Evolutionary conservation across 257 asterid species (phyloP), one percentile per base, ranked within the genome.

Genomic region (Fraxinus excelsior): DNA sequence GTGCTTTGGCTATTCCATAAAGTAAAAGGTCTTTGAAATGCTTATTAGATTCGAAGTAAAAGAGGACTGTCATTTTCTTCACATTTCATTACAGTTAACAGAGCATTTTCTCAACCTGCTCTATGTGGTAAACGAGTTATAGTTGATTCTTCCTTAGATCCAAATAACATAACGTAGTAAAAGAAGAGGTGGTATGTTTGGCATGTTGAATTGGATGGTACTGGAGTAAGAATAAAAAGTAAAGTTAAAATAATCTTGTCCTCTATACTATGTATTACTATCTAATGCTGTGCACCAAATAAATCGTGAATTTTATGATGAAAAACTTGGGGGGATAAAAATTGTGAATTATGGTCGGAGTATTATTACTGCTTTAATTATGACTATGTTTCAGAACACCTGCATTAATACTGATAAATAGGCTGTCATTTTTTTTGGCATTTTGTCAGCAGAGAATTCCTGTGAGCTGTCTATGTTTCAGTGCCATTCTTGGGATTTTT

Each of bases 11-110:
- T 56, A 56, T 56, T 56, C 65, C 26, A 56, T 21, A 3, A 13
- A 46, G 53, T 13, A 46, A 46, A 46, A 53, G 64, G 64, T 53
- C 64, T 53, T n/a, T 53, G 64, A 53, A 53, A 53, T 53, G 64
- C 64, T n/a, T 3, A 46, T 46, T 5, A 46, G 7, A 46, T 53
- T 53, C 3, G 64, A 19, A 53, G 26, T 53, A n/a, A 53, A 19
- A 53, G 64, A 19, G 25, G 26, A n/a, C 8, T 53, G 8, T 18
- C 9, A 6, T 19, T 53, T 53, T 53, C 64, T 19, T 53, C 11
- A 53, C 64, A 53, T 53, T 5, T 19, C 64, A 53, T n/a, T 53
- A 53, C 18, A 46, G 56, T 46, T 46, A 46, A 53, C 11, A 10
- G n/a, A 5, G 25, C 64, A 53, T 53, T 53, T 53, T 53, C 64